These are phyloP conservation scores for Terfezia claveryi DNA, from an alignment of 495 filamentous ascomycete genomes.

Conservation along the genomic window DNA sequence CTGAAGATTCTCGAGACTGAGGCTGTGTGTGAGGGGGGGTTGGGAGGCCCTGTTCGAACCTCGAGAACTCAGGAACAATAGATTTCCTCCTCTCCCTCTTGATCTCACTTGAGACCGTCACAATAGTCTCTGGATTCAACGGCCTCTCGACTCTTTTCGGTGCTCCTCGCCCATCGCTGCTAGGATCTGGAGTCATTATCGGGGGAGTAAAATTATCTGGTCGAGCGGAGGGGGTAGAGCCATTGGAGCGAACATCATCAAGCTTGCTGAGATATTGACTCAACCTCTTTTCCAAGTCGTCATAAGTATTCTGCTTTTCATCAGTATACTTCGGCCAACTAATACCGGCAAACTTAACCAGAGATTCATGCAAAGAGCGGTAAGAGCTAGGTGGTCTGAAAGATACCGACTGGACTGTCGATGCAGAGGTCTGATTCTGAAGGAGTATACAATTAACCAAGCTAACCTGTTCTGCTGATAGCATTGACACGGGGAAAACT, in stretches of 20 bases:
- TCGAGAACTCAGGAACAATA: not conserved
- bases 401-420: constrained; percentile 15
- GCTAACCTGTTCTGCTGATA: constrained; percentile 14
- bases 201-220: constrained; percentile 9
- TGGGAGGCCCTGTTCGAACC: not conserved
- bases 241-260: constrained; percentile 7
- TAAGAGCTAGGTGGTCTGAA: constrained; percentile 15
- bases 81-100: not conserved
- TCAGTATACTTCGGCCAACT: constrained; percentile 17
- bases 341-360: constrained; percentile 12
- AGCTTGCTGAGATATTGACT: not conserved
- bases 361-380: constrained; percentile 14
- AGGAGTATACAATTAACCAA: constrained; percentile 19
- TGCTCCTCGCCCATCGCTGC: not conserved
- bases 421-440: constrained; percentile 15
- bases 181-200: constrained; percentile 7
- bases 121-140: not conserved
- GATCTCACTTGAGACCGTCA: not conserved
- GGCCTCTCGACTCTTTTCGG: not conserved
- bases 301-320: constrained; percentile 17
- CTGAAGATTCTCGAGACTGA: not conserved
- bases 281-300: constrained; percentile 11
- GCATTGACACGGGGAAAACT: constrained; percentile 13
- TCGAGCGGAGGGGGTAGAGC: not conserved
- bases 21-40: not conserved